phyloP scores from a whole-genome alignment of 129 eudicot genomes.

The Pulicaria dysenterica region DNA sequence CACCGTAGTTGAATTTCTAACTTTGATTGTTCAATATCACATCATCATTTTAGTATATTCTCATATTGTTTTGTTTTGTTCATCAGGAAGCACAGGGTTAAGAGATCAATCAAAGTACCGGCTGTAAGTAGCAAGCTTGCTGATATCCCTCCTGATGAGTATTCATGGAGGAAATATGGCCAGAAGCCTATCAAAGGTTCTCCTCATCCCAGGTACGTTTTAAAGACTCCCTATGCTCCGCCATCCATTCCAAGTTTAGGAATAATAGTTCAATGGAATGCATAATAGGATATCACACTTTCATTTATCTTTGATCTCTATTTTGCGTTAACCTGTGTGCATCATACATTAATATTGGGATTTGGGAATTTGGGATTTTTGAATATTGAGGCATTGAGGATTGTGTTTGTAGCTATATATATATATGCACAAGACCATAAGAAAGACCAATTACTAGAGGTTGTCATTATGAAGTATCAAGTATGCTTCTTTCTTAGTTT shows the following conservation, averaged over 20 bases:
- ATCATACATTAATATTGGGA: background rate
- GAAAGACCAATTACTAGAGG: background rate
- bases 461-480: background rate
- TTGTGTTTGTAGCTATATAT: too few species aligned
- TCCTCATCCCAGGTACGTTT: conserved; percentile 89
- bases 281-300: conserved; percentile 2
- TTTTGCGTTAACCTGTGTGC: background rate
- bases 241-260: too few species aligned
- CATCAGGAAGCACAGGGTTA: conserved; percentile 83
- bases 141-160: conserved; percentile 96
- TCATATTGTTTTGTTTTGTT: conserved; percentile 6
- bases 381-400: background rate
- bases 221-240: too few species aligned
- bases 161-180: conserved; percentile 98
- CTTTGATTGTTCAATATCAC: background rate
- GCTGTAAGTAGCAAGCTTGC: conserved; percentile 96
- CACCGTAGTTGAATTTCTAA: background rate
- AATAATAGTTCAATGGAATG: background rate
- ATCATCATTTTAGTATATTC: background rate
- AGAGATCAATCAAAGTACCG: conserved; percentile 93
- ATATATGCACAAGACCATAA: background rate
- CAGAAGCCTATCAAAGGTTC: conserved; percentile 99
- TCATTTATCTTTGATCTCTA: background rate
- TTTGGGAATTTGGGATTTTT: background rate
- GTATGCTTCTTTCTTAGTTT: background rate